Conservation (phyloP, 345 rosid genomes). For the Populus deltoides region DNA sequence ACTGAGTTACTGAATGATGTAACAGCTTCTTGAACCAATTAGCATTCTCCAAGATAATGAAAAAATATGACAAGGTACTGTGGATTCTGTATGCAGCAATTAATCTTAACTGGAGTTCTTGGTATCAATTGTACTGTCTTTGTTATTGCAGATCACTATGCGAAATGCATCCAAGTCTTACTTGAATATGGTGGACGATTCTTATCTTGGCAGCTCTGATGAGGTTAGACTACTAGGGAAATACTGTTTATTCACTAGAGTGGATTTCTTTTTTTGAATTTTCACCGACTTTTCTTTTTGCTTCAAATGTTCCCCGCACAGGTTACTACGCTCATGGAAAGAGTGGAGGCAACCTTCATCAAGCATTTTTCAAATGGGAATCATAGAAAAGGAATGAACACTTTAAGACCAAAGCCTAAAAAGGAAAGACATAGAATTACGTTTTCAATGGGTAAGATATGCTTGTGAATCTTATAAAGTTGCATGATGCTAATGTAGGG, state of each 20-base stretch:
- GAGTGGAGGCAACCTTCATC: conserved; percentile 58
- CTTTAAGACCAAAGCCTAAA: conserved; percentile 50
- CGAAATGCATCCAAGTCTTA: conserved; percentile 60
- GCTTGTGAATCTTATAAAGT: not conserved
- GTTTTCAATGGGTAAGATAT: conserved; percentile 54
- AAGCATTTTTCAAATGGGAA: conserved; percentile 82
- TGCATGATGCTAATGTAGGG: not conserved
- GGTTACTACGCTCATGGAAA: conserved; percentile 60
- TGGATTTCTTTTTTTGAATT: not conserved
- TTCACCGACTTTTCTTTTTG: not conserved
- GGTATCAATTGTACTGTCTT: not conserved
- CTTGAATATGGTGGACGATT: conserved; percentile 63
- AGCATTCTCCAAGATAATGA: conserved; percentile 79
- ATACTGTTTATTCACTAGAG: not conserved
- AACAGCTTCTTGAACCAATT: conserved; percentile 66
- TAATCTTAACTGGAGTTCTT: not conserved
- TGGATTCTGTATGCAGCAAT: not conserved
- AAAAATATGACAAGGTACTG: conserved; percentile 82
- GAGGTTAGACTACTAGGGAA: conserved; percentile 40
- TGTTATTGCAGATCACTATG: conserved; percentile 43
- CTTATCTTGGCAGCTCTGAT: conserved; percentile 65
- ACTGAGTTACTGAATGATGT: not conserved
- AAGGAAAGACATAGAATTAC: conserved; percentile 66
- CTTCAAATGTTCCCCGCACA: conserved; percentile 11
- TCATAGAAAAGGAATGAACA: conserved; percentile 58